Conservation (phyloP, 345 rosid genomes). For the Bruguiera sexangula region DNA sequence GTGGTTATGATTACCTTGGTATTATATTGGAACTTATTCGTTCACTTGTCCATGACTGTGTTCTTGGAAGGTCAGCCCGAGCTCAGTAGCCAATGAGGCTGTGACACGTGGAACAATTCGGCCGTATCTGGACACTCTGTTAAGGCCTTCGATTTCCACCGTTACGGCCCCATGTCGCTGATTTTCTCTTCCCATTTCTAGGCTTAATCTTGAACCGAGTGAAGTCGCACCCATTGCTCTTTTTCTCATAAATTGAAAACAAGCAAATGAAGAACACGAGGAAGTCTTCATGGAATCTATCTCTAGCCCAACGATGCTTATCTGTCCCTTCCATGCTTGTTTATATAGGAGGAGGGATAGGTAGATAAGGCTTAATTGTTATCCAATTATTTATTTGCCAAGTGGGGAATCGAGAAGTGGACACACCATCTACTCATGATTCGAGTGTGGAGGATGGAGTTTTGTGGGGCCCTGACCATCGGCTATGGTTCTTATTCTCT, state of each 20-base stretch:
- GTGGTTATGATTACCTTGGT: constrained; percentile 4
- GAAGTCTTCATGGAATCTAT: neutral
- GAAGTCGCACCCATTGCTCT: constrained; percentile 47
- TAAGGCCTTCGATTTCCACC: constrained; percentile 61
- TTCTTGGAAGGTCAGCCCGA: constrained; percentile 55
- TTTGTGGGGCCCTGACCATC: neutral
- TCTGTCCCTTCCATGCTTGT: neutral
- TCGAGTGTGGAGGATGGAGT: neutral
- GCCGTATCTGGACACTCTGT: constrained; percentile 64
- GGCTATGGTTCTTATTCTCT: too few relatives aligned
- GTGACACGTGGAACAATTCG: constrained; percentile 47
- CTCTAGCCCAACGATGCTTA: too few relatives aligned
- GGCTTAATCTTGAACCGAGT: constrained; percentile 25
- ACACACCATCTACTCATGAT: constrained; percentile 30
- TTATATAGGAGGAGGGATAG: constrained; percentile 4
- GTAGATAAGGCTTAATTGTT: neutral
- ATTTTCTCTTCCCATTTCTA: constrained; percentile 27
- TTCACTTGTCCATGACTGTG: constrained; percentile 42
- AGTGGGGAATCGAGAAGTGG: constrained; percentile 23
- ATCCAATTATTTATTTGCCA: constrained; percentile 9
- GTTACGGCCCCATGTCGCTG: constrained; percentile 43
- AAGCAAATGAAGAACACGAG: neutral
- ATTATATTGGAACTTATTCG: constrained; percentile 43
- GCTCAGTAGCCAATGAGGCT: constrained; percentile 35
- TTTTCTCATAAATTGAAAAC: neutral